Base-by-base conservation (phyloP, 2,329 filamentous ascomycete genomes). In the Zasmidium cellare region DNA sequence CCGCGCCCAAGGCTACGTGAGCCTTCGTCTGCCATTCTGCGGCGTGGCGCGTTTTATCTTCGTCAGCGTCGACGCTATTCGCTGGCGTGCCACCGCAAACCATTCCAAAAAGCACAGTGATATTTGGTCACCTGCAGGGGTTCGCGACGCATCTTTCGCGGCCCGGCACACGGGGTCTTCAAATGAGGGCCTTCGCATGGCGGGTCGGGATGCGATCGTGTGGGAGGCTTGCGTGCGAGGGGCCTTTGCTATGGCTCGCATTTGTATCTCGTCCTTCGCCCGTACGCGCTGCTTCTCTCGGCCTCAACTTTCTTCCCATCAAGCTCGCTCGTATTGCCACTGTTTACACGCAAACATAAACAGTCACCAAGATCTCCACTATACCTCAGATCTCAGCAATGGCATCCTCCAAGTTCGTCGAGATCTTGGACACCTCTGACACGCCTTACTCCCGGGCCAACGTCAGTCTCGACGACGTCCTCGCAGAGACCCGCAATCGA, bases 321-420 rank as follows among this genome's bases (percentile, higher is more conserved):
- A 28, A 47, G 45, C 45, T 24, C 23, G 9, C 23, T 47, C 23
- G 45, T 47, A 22, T 24, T 22, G 19, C 45, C 45, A 22, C 23
- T 18, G 9, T 23, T 24, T 52, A 9, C 48, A 51, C 18, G n/a
- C 11, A 16, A 31, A 50, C 23, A 45, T 35, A 23, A 46, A 20
- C 28, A 44, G 12, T 35, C 18, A 52, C 18, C n/a, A 14, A 12
- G 25, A 47, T 24, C 44, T 47, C 18, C 5, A 22, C 47, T 25
- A 2, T 38, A 52, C 18, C 38, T 7, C 44, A 25, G 41, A 31
- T 25, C 46, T 18, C 14, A 51, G 55, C 49, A 41, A 73, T 72
- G 71, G 57, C 70, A 12, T 59, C 61, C 51, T 73, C 71, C 20
- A 75, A 74, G 56, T 75, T 75, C 52, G 67, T 71, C 52, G 72